These are phyloP conservation scores for Aspergillus leporis DNA, from an alignment of 495 filamentous ascomycete species.

Conservation along the genomic window DNA sequence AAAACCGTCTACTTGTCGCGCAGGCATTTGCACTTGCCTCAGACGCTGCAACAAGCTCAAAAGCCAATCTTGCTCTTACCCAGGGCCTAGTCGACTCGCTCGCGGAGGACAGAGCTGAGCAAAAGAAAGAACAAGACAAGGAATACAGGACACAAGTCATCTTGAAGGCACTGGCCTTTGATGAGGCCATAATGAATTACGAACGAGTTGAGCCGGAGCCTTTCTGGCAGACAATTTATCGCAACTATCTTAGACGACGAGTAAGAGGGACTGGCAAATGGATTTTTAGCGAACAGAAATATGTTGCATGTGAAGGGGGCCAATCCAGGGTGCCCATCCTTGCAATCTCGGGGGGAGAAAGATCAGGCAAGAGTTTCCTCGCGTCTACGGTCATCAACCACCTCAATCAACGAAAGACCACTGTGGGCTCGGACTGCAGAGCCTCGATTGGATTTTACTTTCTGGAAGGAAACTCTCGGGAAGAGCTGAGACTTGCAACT, in stretches of 20 bases:
- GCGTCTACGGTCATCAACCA: conserved; percentile 36
- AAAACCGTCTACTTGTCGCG: conserved; percentile 35
- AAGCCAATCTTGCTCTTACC: conserved; percentile 33
- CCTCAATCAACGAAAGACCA: conserved; percentile 29
- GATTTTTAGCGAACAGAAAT: conserved; percentile 28
- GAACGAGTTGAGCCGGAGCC: conserved; percentile 34
- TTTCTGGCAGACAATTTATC: conserved; percentile 36
- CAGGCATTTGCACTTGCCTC: conserved; percentile 39
- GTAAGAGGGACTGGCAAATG: conserved; percentile 36
- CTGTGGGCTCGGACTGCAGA: conserved; percentile 27
- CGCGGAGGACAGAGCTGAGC: conserved; percentile 24
- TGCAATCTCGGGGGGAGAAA: conserved; percentile 32
- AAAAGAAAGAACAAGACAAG: conserved; percentile 34
- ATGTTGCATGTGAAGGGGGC: conserved; percentile 30
- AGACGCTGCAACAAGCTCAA: conserved; percentile 31
- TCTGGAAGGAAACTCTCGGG: conserved; percentile 25
- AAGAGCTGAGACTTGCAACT: conserved; percentile 8
- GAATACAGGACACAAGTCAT: conserved; percentile 32
- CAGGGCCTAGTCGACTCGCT: conserved; percentile 24
- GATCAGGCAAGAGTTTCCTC: conserved; percentile 39
- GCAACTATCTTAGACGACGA: conserved; percentile 33
- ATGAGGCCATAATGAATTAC: conserved; percentile 30
- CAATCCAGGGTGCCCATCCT: conserved; percentile 23
- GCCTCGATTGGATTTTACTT: conserved; percentile 38
- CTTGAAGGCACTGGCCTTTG: conserved; percentile 32